A percentile compares a stretch with the other conserved stretches of the same genome.
Evolutionary conservation across 2,329 filamentous ascomycete genomes (phyloP).

Genomic region (Diplodia seriata): DNA sequence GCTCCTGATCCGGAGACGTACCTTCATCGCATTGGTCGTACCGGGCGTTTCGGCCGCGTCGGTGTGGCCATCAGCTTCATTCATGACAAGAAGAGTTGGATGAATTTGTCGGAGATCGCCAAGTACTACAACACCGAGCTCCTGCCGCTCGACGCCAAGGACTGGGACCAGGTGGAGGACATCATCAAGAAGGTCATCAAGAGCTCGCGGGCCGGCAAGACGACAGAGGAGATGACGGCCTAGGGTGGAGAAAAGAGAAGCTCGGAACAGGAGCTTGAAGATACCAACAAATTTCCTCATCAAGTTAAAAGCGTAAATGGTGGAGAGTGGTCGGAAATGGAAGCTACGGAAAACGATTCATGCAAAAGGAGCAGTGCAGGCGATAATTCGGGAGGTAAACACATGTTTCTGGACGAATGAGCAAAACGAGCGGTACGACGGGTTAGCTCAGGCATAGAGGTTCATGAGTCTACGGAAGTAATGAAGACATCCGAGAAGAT

Average conservation of each 20-base stretch:
- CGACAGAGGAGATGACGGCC: slow-evolving; percentile 48
- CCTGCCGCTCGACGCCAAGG: slow-evolving; percentile 78
- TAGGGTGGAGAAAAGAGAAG: background rate
- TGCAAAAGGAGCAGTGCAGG: background rate
- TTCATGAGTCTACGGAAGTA: background rate
- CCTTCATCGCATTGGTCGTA: slow-evolving; percentile 95
- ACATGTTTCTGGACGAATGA: background rate
- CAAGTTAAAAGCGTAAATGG: background rate
- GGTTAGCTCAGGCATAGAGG: background rate
- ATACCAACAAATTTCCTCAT: slow-evolving; percentile 22
- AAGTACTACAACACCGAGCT: slow-evolving; percentile 81
- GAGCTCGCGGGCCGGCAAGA: slow-evolving; percentile 50
- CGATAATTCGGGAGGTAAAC: background rate
- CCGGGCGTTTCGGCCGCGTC: slow-evolving; percentile 93
- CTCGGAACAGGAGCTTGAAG: background rate
- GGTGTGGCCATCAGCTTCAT: slow-evolving; percentile 97
- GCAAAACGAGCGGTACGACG: slow-evolving; percentile 4
- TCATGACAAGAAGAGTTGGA: slow-evolving; percentile 81
- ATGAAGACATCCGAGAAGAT: background rate
- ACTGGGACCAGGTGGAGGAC: slow-evolving; percentile 90
- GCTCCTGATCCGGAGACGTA: slow-evolving; percentile 91
- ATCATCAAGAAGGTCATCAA: slow-evolving; percentile 72
- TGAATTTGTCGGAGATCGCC: slow-evolving; percentile 80
- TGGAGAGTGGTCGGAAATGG: background rate
- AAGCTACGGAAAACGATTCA: background rate